Base-by-base conservation (phyloP, 495 filamentous ascomycete genomes). In the Annulohypoxylon maeteangense region DNA sequence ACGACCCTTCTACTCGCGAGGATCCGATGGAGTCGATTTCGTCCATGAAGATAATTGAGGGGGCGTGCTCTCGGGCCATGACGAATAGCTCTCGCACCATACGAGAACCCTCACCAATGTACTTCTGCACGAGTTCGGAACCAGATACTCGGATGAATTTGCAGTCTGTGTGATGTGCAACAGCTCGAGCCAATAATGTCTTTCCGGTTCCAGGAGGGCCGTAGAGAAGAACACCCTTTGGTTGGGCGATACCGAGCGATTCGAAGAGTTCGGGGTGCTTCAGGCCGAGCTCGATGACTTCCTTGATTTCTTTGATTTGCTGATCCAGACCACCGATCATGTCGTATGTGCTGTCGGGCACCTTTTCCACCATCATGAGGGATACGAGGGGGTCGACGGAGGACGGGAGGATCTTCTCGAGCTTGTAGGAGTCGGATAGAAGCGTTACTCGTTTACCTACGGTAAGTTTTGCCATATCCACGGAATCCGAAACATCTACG, bases 291-390 rank as follows among this genome's bases (percentile, higher is more conserved):
- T 99, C 95, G 79, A 99, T 98, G 60, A 99, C 95, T 80, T 99
- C 95, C 83, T 99, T 99, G 85, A 99, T 99, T 81, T 99, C 96
- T 85, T 99, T 98, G 84, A 99, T 98, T 77, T 99, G 95, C 78
- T 99, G 96, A 74, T 98, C 96, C 50, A 99, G 86, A 67, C 95
- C 95, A 80, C 95, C 95, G 75, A 99, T 99, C 95, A 99, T 99
- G 83, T 99, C 95, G 85, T 99, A 99, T 77, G 95, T 99, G 83
- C 93, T 97, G 84, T 99, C 95, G 27, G 95, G 95, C 25, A 99
- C 95, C 83, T 99, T 99, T 81, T 99, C 95, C 47, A 99, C 95
- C 96, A 99, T 98, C 95, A 99, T 99, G 75, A 99, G 93, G n/a
- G 95, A 98, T 36, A 99, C 95, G 54, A 99, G 90, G 31, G 95